Evolutionary conservation across 2,329 filamentous ascomycete genomes (phyloP).

Genomic region (Pseudonectria foliicola): DNA sequence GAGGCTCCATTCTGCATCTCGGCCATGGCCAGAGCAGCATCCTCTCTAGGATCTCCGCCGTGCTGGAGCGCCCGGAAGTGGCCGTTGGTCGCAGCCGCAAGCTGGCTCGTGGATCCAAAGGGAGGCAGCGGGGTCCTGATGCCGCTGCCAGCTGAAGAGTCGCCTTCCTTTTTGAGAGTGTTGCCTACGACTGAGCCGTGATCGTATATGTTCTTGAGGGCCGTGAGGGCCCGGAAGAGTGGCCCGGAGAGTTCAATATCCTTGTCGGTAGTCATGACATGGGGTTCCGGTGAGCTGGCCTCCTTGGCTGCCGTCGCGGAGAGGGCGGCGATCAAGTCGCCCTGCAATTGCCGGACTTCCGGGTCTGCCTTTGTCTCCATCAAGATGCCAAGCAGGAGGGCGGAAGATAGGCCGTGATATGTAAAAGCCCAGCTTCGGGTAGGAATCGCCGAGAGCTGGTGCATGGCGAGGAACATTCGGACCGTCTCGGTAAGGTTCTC

Average conservation of each 20-base stretch:
- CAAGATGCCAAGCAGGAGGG: constrained; percentile 55
- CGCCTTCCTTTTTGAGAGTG: constrained; percentile 42
- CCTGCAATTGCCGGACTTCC: constrained; percentile 56
- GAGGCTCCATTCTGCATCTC: constrained; percentile 54
- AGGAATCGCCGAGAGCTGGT: constrained; percentile 59
- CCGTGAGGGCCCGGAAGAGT: constrained; percentile 52
- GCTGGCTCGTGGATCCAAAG: constrained; percentile 17
- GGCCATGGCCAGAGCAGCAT: constrained; percentile 58
- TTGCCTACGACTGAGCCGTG: constrained; percentile 51
- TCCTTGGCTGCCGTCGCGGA: constrained; percentile 60
- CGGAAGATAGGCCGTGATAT: constrained; percentile 59
- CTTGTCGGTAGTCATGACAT: constrained; percentile 48
- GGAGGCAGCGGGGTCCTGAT: constrained; percentile 34
- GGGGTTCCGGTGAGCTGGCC: constrained; percentile 43
- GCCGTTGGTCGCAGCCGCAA: constrained; percentile 15
- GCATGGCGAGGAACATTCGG: constrained; percentile 63
- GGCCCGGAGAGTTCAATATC: constrained; percentile 58
- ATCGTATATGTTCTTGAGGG: constrained; percentile 59
- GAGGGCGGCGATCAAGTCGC: constrained; percentile 55
- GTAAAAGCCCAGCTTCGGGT: constrained; percentile 63
- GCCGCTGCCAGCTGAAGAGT: constrained; percentile 39
- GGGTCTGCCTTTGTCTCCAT: constrained; percentile 57
- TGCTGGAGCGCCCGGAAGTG: constrained; percentile 22
- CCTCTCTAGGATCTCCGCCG: constrained; percentile 47
- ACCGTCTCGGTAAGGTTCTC: constrained; percentile 57